Evolutionary conservation across 345 rosid genomes (phyloP).

Genomic region (Pelargonium nanum): DNA sequence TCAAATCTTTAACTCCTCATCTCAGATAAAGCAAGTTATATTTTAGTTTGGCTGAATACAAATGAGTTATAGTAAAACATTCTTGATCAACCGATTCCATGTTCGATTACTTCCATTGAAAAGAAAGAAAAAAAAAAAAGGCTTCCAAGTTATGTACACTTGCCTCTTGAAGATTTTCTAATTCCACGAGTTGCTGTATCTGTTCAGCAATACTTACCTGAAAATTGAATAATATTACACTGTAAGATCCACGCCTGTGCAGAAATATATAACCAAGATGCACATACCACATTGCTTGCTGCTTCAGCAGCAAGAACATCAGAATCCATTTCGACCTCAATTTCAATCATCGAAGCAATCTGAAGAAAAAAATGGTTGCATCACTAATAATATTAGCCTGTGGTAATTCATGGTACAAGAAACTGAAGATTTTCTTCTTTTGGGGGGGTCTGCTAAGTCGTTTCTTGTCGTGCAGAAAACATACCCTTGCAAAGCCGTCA

Average conservation of each 20-base stretch:
- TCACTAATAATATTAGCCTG: conserved; percentile 1
- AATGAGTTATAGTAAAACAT: too few species aligned
- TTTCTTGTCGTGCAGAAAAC: conserved; percentile 14
- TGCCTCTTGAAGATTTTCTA: conserved; percentile 95
- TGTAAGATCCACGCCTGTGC: conserved; percentile 2
- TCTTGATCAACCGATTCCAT: conserved; percentile 1
- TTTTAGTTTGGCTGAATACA: conserved; percentile 1
- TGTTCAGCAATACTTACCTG: conserved; percentile 78
- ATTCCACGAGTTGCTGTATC: conserved; percentile 85
- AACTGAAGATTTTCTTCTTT: conserved; percentile 1
- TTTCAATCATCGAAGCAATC: conserved; percentile 98
- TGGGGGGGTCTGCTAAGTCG: not conserved
- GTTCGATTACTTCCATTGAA: not conserved
- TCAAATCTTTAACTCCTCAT: not conserved
- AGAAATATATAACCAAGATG: not conserved
- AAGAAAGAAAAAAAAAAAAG: not conserved
- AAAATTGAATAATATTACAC: conserved; percentile 8
- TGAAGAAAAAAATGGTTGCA: conserved; percentile 18
- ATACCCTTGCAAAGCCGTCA: conserved; percentile 85
- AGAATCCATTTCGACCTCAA: conserved; percentile 86
- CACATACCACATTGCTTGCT: conserved; percentile 59
- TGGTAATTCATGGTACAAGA: not conserved
- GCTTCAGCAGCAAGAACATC: conserved; percentile 97
- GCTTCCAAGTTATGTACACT: conserved; percentile 7
- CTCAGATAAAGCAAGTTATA: not conserved